A percentile compares a stretch with the other conserved stretches of the same genome.
Evolutionary conservation across 2,329 filamentous ascomycete species (phyloP).

Genomic region (Mariannaea sp.): DNA sequence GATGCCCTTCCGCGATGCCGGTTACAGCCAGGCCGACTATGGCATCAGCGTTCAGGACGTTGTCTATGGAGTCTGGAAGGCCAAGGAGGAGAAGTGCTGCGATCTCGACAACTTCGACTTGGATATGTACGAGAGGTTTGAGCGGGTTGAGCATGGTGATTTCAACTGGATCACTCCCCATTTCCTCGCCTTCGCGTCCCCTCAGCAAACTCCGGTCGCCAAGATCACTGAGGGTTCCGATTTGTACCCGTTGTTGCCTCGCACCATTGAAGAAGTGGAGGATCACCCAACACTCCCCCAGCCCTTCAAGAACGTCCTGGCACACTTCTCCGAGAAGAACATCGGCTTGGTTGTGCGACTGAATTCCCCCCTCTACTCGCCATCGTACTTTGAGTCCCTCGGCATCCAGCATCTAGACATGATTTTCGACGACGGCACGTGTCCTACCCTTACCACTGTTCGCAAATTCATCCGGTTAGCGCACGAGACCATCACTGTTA

Average conservation of each 20-base stretch:
- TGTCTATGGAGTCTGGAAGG: constrained; percentile 98
- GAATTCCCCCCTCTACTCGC: constrained; percentile 94
- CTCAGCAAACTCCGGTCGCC: constrained; percentile 78
- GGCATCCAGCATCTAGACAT: constrained; percentile 97
- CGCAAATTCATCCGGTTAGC: constrained; percentile 93
- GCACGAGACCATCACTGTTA: constrained; percentile 89
- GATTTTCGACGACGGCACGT: constrained; percentile 99
- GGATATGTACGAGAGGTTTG: constrained; percentile 95
- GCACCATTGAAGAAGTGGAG: constrained; percentile 73
- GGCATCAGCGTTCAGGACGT: constrained; percentile 95
- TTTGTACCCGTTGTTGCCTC: constrained; percentile 74
- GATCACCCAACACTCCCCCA: constrained; percentile 72
- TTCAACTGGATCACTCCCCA: constrained; percentile 99
- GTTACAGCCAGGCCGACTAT: constrained; percentile 98
- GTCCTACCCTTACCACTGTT: constrained; percentile 85
- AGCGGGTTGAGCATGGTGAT: constrained; percentile 96
- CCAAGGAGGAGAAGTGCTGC: constrained; percentile 93
- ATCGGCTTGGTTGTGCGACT: constrained; percentile 93
- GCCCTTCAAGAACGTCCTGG: constrained; percentile 94
- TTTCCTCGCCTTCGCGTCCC: constrained; percentile 95
- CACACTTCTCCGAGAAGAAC: constrained; percentile 84
- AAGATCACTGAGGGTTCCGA: constrained; percentile 75
- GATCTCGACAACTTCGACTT: constrained; percentile 92
- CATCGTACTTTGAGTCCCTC: constrained; percentile 94
- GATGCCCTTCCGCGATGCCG: constrained; percentile 98